Percentiles rank a stretch among this genome's conserved stretches.
Evolutionary conservation across 176 grass and related monocot genomes (phyloP).

Genomic region (Aegilops sharonensis): DNA sequence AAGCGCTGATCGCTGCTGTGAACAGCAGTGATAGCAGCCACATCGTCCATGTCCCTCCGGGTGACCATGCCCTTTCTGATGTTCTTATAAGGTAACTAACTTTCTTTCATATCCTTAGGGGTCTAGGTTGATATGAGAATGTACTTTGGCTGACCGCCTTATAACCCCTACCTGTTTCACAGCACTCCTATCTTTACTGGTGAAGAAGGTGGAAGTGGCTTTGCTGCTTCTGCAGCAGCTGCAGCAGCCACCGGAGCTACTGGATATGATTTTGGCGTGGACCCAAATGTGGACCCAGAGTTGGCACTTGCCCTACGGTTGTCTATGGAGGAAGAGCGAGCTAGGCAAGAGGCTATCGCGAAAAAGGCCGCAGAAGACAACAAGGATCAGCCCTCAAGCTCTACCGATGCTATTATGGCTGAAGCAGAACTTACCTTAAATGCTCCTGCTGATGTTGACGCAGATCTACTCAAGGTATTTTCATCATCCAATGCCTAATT

Average conservation of each 20-base stretch:
- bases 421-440: conserved; percentile 46
- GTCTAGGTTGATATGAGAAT: not conserved
- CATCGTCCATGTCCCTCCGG: conserved; percentile 84
- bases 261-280: conserved; percentile 97
- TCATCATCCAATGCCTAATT: not conserved
- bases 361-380: conserved; percentile 69
- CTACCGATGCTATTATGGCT: conserved; percentile 59
- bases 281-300: conserved; percentile 96
- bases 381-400: conserved; percentile 41
- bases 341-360: conserved; percentile 81
- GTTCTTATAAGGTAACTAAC: conserved; percentile 78
- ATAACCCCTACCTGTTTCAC: conserved; percentile 23
- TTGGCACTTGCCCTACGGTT: conserved; percentile 85
- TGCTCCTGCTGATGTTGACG: conserved; percentile 50
- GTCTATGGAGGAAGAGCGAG: conserved; percentile 99
- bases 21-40: conserved; percentile 92
- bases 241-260: conserved; percentile 79
- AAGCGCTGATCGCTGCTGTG: conserved; percentile 62
- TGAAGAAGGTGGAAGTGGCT: conserved; percentile 92
- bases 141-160: not conserved
- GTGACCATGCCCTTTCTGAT: conserved; percentile 80
- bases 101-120: not conserved
- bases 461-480: conserved; percentile 48
- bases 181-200: conserved; percentile 98
- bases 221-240: conserved; percentile 91